Percentiles rank a stretch among this genome's conserved stretches.
phyloP scores from a whole-genome alignment of 1,284 basidiomycete species.

The Kalmanozyma brasiliensis region DNA sequence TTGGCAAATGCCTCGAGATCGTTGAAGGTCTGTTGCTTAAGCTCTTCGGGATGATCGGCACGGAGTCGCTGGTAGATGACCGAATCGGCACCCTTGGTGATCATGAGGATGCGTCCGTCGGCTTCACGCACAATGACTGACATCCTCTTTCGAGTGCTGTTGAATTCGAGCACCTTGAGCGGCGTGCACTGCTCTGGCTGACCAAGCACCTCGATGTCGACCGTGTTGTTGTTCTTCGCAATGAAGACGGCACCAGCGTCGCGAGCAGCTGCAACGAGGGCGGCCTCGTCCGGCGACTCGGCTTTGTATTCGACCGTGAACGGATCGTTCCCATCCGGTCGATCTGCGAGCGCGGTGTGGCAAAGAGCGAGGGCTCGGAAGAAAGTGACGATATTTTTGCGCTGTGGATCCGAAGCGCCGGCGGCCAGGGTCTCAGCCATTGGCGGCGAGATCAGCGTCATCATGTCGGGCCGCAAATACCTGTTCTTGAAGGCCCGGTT shows the following conservation, averaged over 20 bases:
- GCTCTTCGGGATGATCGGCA: constrained; percentile 76
- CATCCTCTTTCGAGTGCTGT: constrained; percentile 92
- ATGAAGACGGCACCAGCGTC: constrained; percentile 94
- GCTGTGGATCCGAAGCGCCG: constrained; percentile 72
- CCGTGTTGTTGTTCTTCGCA: constrained; percentile 76
- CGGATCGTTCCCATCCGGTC: constrained; percentile 71
- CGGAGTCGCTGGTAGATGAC: constrained; percentile 89
- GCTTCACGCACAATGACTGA: constrained; percentile 85
- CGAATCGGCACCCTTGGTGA: constrained; percentile 96
- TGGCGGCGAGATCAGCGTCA: constrained; percentile 88
- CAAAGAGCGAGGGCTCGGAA: constrained; percentile 89
- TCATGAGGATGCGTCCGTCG: constrained; percentile 82
- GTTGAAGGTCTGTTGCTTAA: constrained; percentile 81
- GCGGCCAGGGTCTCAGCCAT: constrained; percentile 81
- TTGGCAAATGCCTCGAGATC: constrained; percentile 96
- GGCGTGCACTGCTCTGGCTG: constrained; percentile 83
- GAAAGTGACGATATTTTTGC: constrained; percentile 80
- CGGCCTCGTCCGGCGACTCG: constrained; percentile 93
- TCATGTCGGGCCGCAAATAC: constrained; percentile 81
- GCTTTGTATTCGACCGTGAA: constrained; percentile 89
- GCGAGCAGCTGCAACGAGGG: constrained; percentile 87
- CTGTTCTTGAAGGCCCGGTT: constrained; percentile 84
- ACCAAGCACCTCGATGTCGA: constrained; percentile 93
- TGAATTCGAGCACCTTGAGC: constrained; percentile 89
- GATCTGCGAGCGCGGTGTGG: constrained; percentile 82